Evolutionary conservation across 768 basidiomycete genomes (phyloP).

Genomic region (Boletus pseudo-olivaceus): DNA sequence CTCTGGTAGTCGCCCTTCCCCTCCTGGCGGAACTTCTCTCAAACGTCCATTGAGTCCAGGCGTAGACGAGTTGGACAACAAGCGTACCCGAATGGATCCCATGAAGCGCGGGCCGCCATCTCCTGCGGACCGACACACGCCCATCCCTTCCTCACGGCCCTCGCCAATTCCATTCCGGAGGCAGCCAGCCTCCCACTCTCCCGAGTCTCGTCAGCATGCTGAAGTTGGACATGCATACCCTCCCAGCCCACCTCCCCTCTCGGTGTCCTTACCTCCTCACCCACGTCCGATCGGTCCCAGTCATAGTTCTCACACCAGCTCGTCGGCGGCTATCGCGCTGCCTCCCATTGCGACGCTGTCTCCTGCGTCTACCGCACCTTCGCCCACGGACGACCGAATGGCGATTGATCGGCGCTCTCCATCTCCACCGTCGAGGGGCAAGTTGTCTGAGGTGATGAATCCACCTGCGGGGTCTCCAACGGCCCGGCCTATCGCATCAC

Average conservation of each 20-base stretch:
- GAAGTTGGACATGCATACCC: slow-evolving; percentile 36
- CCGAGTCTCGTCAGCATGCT: slow-evolving; percentile 52
- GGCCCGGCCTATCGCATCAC: slow-evolving; percentile 52
- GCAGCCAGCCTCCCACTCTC: slow-evolving; percentile 66
- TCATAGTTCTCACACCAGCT: slow-evolving; percentile 37
- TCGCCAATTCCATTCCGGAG: slow-evolving; percentile 74
- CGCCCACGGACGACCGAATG: slow-evolving; percentile 44
- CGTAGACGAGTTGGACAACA: slow-evolving; percentile 56
- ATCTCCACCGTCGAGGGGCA: slow-evolving; percentile 51
- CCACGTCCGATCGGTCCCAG: slow-evolving; percentile 66
- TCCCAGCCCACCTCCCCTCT: slow-evolving; percentile 50
- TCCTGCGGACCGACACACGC: slow-evolving; percentile 50
- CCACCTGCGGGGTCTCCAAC: slow-evolving; percentile 48
- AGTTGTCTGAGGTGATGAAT: slow-evolving; percentile 51
- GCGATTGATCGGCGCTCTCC: slow-evolving; percentile 38
- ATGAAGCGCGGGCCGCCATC: slow-evolving; percentile 52
- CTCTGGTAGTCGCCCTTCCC: slow-evolving; percentile 60
- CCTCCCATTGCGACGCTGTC: slow-evolving; percentile 72
- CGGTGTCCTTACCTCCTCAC: slow-evolving; percentile 66
- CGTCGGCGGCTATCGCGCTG: slow-evolving; percentile 46
- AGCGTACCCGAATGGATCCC: slow-evolving; percentile 61
- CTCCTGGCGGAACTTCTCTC: slow-evolving; percentile 47
- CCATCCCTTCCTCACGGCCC: slow-evolving; percentile 57
- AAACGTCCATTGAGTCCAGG: slow-evolving; percentile 72
- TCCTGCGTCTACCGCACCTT: slow-evolving; percentile 54